Conservation (phyloP, 2,329 filamentous ascomycete genomes). For the Tolypocladium album region DNA sequence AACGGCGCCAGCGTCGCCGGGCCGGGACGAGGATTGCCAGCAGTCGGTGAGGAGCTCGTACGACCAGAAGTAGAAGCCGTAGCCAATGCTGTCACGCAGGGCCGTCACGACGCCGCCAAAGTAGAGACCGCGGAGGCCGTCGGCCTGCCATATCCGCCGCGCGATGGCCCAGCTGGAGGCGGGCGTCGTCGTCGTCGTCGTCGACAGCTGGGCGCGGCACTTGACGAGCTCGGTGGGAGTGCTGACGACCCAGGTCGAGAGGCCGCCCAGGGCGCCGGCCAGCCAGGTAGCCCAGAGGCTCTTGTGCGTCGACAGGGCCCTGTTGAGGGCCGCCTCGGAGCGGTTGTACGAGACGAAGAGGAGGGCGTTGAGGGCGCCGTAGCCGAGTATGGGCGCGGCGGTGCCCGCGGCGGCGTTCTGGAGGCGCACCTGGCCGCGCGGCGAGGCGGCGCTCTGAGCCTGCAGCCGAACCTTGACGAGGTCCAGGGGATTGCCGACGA, state of each 20-base stretch:
- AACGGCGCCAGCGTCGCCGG: slow-evolving; percentile 7
- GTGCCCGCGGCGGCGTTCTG: slow-evolving; percentile 48
- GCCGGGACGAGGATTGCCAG: slow-evolving; percentile 26
- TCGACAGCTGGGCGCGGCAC: slow-evolving; percentile 65
- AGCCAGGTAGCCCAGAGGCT: slow-evolving; percentile 61
- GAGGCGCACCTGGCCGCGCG: slow-evolving; percentile 11
- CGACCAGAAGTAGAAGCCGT: slow-evolving; percentile 94
- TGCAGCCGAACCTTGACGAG: slow-evolving; percentile 58
- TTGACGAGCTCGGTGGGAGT: slow-evolving; percentile 88
- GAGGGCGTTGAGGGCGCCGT: slow-evolving; percentile 82
- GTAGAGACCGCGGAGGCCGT: slow-evolving; percentile 63
- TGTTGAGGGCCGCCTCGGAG: slow-evolving; percentile 53
- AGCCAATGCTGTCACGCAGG: slow-evolving; percentile 78
- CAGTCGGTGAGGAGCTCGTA: slow-evolving; percentile 66
- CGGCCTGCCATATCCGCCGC: slow-evolving; percentile 43
- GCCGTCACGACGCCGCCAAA: slow-evolving; percentile 73
- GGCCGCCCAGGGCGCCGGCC: slow-evolving; percentile 70
- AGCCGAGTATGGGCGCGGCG: slow-evolving; percentile 77
- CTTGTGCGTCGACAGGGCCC: slow-evolving; percentile 19
- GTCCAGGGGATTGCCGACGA: slow-evolving; percentile 82
- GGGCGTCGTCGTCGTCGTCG: slow-evolving; percentile 16
- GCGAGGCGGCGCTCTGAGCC: slow-evolving; percentile 28
- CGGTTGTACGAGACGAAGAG: slow-evolving; percentile 89
- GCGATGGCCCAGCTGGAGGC: slow-evolving; percentile 54
- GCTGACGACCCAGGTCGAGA: slow-evolving; percentile 77